Base-by-base conservation (phyloP, 257 asterid genomes). In the Solanum ossicruentum region DNA sequence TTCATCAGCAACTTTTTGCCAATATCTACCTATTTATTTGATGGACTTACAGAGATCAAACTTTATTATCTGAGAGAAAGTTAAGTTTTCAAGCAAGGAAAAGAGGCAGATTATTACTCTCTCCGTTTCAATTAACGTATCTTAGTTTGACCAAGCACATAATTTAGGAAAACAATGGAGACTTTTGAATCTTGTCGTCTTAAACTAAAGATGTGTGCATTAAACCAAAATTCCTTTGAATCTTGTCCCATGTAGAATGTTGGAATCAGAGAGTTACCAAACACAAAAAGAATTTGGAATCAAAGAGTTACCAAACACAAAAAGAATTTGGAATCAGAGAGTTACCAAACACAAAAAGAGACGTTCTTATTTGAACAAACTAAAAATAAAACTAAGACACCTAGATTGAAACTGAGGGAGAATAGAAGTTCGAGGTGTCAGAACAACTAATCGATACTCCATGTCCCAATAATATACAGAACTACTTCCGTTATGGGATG, bases 1-100 rank as follows among this genome's bases (percentile, higher is more conserved):
- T 82, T 94, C 97, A 77, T 93, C 96, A 87, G 95, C 94, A 90
- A 96, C 88, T 91, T 91, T 96, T 72, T 61, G 93, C 99, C 98
- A 96, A 83, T 96, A 96, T 86, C 65, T 95, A 81, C 92, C 99
- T 96, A 88, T 86, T 28, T 83, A 80, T 55, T 83, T 63, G 87
- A 84, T 51, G 88, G 60, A 82, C 82, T 66, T 83, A 75, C 36
- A 23, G 47, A 77, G 82, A 51, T 77, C 45, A 77, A 49, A 77
- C 26, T 77, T 77, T 52, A 16, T 26, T 77, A 26, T 51, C 47
- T 51, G 65, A 77, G 65, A 52, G 41, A 73, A 52, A 26, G 6
- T 77, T 9, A 16, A 77, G 65, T 16, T n/a, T 28, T 77, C 82
- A 52, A 26, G 7, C 47, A 77, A 77, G 82, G 61, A 52, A 77